phyloP scores from a whole-genome alignment of 495 filamentous ascomycete genomes.

The Penicillium angulare region DNA sequence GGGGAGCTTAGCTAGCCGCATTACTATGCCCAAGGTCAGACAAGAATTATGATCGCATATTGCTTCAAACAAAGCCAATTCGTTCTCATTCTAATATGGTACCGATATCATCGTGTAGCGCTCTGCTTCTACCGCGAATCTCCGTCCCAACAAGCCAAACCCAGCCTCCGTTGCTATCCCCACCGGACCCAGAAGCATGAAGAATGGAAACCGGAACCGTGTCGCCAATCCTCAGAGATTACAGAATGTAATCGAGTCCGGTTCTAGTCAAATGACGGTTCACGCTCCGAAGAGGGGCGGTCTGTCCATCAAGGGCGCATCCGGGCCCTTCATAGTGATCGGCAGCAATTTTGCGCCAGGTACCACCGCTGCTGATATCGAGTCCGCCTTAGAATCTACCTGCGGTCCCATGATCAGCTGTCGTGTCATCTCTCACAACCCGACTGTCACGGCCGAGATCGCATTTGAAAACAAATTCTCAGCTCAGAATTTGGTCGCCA shows the following conservation, averaged over 20 bases:
- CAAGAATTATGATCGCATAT: too few species aligned
- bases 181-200: too few species aligned
- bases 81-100: background rate
- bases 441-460: slow-evolving; percentile 84
- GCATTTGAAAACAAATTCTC: slow-evolving; percentile 72
- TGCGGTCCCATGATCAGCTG: slow-evolving; percentile 72
- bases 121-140: slow-evolving; percentile 38
- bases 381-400: slow-evolving; percentile 73
- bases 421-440: slow-evolving; percentile 63
- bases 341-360: slow-evolving; percentile 89
- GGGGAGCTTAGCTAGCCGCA: slow-evolving; percentile 66
- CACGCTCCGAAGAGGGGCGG: slow-evolving; percentile 39
- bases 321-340: slow-evolving; percentile 71
- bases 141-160: slow-evolving; percentile 29
- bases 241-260: slow-evolving; percentile 30
- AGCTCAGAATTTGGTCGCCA: slow-evolving; percentile 76
- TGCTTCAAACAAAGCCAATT: too few species aligned
- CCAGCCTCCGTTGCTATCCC: too few species aligned
- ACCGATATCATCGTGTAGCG: slow-evolving; percentile 28
- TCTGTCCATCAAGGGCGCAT: slow-evolving; percentile 79
- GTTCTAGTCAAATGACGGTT: slow-evolving; percentile 28
- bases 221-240: slow-evolving; percentile 41
- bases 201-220: too few species aligned
- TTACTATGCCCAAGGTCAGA: slow-evolving; percentile 69
- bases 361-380: slow-evolving; percentile 92